These are phyloP conservation scores for Mycosarcoma maydis DNA, from an alignment of 1,284 basidiomycete genomes.

Conservation along the genomic window DNA sequence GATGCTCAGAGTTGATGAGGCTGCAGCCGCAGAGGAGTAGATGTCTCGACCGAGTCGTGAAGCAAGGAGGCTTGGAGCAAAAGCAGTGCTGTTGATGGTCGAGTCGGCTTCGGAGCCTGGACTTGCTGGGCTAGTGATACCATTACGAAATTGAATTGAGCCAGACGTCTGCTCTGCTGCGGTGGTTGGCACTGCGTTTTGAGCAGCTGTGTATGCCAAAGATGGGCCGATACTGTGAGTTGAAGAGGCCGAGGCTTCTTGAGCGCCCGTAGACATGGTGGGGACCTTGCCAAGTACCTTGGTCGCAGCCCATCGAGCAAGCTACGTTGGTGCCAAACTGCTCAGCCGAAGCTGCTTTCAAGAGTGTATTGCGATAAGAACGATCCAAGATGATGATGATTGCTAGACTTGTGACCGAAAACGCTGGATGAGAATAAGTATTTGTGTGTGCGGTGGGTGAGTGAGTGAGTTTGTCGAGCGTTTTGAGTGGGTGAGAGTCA, in stretches of 20 bases:
- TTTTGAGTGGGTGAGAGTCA: no score
- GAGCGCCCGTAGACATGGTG: constrained; percentile 11
- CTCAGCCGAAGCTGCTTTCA: background rate
- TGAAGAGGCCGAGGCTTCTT: constrained; percentile 5
- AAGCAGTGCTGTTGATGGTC: constrained; percentile 38
- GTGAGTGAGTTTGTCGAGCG: no score
- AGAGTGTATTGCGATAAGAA: background rate
- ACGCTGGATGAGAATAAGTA: no score
- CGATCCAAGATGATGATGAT: no score
- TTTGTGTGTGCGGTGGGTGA: no score
- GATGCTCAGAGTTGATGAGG: constrained; percentile 28
- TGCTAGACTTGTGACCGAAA: no score
- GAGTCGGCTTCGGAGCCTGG: constrained; percentile 41
- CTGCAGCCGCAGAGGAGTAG: constrained; percentile 28
- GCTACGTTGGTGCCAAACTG: background rate
- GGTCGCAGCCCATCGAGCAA: constrained; percentile 14
- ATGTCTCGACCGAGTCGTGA: constrained; percentile 31
- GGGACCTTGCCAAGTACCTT: background rate
- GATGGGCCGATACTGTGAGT: constrained; percentile 7
- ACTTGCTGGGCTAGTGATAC: constrained; percentile 32
- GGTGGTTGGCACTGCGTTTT: background rate
- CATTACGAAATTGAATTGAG: constrained; percentile 23
- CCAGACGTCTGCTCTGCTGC: constrained; percentile 8
- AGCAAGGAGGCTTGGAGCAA: constrained; percentile 34
- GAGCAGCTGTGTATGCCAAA: background rate